Percentiles rank a stretch among this genome's conserved stretches.
Evolutionary conservation across 768 basidiomycete genomes (phyloP).

Genomic region (Leucocoprinus birnbaumii): DNA sequence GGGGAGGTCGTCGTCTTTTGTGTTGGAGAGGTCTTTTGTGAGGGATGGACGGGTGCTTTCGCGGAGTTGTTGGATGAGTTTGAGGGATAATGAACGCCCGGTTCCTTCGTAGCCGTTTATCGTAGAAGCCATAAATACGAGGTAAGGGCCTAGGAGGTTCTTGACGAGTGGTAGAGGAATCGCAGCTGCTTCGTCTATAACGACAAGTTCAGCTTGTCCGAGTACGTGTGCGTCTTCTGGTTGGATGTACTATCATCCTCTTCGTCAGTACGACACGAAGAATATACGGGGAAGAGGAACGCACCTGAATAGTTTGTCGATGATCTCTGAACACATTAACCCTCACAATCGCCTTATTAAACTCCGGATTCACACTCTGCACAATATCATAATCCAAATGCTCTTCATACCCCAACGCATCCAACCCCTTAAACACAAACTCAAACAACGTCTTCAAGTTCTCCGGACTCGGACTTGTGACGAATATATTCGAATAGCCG

Average conservation of each 20-base stretch:
- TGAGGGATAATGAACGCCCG: conserved; percentile 96
- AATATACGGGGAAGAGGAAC: too few relatives aligned
- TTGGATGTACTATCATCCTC: conserved; percentile 92
- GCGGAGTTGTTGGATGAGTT: conserved; percentile 94
- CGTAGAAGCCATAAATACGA: conserved; percentile 98
- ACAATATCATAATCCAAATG: conserved; percentile 97
- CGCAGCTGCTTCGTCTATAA: conserved; percentile 98
- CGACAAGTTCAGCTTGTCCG: conserved; percentile 94
- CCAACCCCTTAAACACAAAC: conserved; percentile 96
- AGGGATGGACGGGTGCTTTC: conserved; percentile 84
- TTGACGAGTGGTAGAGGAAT: conserved; percentile 95
- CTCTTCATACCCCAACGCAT: conserved; percentile 93
- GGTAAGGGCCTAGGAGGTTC: conserved; percentile 92
- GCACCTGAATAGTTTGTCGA: conserved; percentile 93
- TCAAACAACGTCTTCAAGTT: conserved; percentile 98
- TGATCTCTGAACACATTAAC: conserved; percentile 93
- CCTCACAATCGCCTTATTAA: conserved; percentile 92
- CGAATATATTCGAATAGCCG: conserved; percentile 96
- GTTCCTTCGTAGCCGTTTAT: conserved; percentile 99
- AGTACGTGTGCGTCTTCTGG: conserved; percentile 97
- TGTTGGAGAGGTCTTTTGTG: conserved; percentile 49
- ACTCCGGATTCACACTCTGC: conserved; percentile 92
- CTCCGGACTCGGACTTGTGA: conserved; percentile 96
- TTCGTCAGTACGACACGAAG: too few relatives aligned
- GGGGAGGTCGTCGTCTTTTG: conserved; percentile 39